Base-by-base conservation (phyloP, 139 green algal species). In the Tetraselmis chui region DNA sequence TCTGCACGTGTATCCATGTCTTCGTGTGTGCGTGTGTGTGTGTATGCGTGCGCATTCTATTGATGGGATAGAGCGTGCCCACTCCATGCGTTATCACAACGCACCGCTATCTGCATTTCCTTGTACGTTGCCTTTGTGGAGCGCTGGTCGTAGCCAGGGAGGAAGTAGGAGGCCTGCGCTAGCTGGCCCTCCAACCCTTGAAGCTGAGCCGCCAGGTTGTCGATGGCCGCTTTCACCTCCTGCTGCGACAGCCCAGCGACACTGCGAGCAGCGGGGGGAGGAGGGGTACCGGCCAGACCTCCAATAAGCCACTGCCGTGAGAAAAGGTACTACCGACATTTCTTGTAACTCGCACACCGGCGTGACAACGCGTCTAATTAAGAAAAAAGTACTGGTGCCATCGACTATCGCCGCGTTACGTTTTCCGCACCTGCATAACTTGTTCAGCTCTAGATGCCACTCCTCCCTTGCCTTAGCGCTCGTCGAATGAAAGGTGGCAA, bases 91-190 rank as follows among this genome's bases (percentile, higher is more conserved):
- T n/a, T n/a, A 75, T 23, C 59, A 75, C 59, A 75, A 23, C 74
- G n/a, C 74, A 77, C 74, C 74, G 11, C 26, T 25, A 2, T 5
- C 26, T 77, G 26, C 26, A 28, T 28, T 5, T 29, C 26, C 28
- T 29, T 28, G 26, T 31, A 28, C 18, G 25, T 77, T 22, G 23
- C 11, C n/a, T 77, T 77, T 22, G n/a, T 79, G n/a, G 28, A 79
- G 76, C 28, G 28, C 28, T 29, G 75, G 75, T 95, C 92, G 80
- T 93, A 96, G 0, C 81, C 59, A 0, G 92, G 92, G 23, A 96
- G 88, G 85, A 91, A 96, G 86, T 96, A 96, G 27, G 89, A 86
- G 18, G 92, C 92, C 11, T 87, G 84, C 2, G 92, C 87, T 24
- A 86, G 59, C 0, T 32, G 75, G 81, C 88, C 76, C 85, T 91